phyloP scores from a whole-genome alignment of 495 filamentous ascomycete species.

The Amphirosellinia nigrospora region DNA sequence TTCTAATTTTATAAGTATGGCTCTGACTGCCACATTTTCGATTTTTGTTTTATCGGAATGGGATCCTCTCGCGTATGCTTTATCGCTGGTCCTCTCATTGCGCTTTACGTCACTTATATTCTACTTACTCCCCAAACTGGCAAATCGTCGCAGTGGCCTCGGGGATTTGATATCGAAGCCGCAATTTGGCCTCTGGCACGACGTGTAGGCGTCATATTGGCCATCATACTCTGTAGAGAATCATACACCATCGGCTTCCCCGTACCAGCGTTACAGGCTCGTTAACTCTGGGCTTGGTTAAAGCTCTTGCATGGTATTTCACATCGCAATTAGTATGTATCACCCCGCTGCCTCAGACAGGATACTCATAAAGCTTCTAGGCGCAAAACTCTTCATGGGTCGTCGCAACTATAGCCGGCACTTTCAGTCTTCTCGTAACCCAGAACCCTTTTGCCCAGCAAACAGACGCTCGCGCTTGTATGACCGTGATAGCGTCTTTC shows the following conservation, averaged over 20 bases:
- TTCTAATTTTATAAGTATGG: neutral
- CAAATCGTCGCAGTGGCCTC: slow-evolving; percentile 1
- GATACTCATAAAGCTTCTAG: slow-evolving; percentile 24
- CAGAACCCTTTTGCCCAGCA: slow-evolving; percentile 33
- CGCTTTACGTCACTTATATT: slow-evolving; percentile 26
- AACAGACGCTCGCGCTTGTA: slow-evolving; percentile 26
- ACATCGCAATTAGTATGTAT: slow-evolving; percentile 34
- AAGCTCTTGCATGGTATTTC: slow-evolving; percentile 41
- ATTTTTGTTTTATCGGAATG: slow-evolving; percentile 23
- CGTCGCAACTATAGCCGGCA: slow-evolving; percentile 29
- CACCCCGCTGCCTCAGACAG: neutral
- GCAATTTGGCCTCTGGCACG: slow-evolving; percentile 23
- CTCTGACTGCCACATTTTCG: slow-evolving; percentile 22
- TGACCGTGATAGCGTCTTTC: slow-evolving; percentile 29
- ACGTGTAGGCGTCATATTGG: slow-evolving; percentile 18
- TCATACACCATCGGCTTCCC: slow-evolving; percentile 7
- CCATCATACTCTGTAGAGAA: slow-evolving; percentile 15
- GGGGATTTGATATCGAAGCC: slow-evolving; percentile 17
- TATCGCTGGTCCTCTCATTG: slow-evolving; percentile 25
- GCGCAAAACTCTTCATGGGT: slow-evolving; percentile 33
- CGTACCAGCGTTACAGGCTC: slow-evolving; percentile 9
- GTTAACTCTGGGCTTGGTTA: slow-evolving; percentile 26
- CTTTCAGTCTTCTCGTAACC: slow-evolving; percentile 35
- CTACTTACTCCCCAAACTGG: slow-evolving; percentile 22
- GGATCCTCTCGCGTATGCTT: slow-evolving; percentile 23